Evolutionary conservation across 148 eudicot genomes (phyloP), one percentile per base, ranked within the genome.

Genomic region (Hydrangea macrophylla): DNA sequence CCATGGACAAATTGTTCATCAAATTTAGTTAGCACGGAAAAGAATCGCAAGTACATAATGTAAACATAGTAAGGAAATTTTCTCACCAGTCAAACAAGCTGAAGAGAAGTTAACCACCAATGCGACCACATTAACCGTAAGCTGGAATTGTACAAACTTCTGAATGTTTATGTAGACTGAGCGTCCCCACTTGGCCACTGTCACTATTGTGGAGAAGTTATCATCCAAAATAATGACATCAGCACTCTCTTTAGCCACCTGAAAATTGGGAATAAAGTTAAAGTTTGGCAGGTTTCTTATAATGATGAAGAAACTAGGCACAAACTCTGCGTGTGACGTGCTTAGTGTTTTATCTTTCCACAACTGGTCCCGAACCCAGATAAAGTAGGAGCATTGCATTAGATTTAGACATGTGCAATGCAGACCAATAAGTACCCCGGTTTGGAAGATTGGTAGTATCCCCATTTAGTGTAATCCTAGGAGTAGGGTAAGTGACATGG

Each of bases 141-240:
- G 75, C 77, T 94, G 98, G 72, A 94, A 94, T 78, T 94, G 97
- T 65, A 94, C 98, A 60, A 94, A 94, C 72, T 94, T 94, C 65
- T 94, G 98, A 70, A 94, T 94, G 81, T 94, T 94, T 53, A 87
- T 73, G 72, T 88, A 90, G 66, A 94, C 98, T 51, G 97, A 94
- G 69, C 98, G 98, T 10, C 98, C 98, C 98, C 98, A 94, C 85
- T 84, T 94, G 40, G 98, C 98, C n/a, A 94, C 98, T 0, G 98
- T 90, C 44, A 89, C 96, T 62, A 94, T 94, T 17, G 98, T 94
- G 70, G 98, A 94, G 87, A 94, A 94, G 62, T 94, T 94, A 70
- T 94, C 98, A 42, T 94, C 98, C 58, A 94, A 84, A 75, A 94
- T 94, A 67, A 94, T 94, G 71, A 94, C 97, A 72, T 94, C 98